Conservation (phyloP, 331 rosid species). For the Quercus tomentella region DNA sequence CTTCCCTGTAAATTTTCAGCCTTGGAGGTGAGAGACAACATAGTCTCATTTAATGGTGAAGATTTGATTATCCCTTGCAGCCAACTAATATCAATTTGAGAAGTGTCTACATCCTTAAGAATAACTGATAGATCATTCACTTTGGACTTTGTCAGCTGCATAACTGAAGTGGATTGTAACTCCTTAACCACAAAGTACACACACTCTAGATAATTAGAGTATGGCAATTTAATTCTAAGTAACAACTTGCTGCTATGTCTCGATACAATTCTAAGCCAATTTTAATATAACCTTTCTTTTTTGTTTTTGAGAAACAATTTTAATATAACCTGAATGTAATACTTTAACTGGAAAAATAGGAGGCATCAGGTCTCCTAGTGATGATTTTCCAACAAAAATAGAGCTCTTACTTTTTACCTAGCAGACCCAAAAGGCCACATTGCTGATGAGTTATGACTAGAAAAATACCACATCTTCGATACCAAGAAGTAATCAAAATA, state of each 20-base stretch:
- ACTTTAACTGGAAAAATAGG: too few species aligned
- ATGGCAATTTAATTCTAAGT: constrained; percentile 65
- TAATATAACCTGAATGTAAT: too few species aligned
- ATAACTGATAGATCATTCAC: constrained; percentile 58
- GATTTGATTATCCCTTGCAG: constrained; percentile 44
- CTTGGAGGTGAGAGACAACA: constrained; percentile 43
- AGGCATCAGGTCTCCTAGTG: too few species aligned
- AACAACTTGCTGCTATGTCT: constrained; percentile 70
- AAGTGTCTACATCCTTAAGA: constrained; percentile 80
- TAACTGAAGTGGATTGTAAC: constrained; percentile 40
- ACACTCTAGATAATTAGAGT: constrained; percentile 77
- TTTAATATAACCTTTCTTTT: too few species aligned
- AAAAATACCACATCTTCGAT: too few species aligned
- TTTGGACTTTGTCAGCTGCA: constrained; percentile 47
- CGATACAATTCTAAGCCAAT: background rate
- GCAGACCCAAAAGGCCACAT: too few species aligned
- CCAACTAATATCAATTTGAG: constrained; percentile 64
- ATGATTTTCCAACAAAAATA: too few species aligned
- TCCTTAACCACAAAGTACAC: constrained; percentile 80
- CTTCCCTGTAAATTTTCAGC: constrained; percentile 39
- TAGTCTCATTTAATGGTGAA: constrained; percentile 34
- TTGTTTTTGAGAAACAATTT: too few species aligned
- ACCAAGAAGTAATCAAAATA: too few species aligned
- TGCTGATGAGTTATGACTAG: too few species aligned
- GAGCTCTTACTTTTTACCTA: too few species aligned